Percentiles rank a stretch among this genome's conserved stretches.
Evolutionary conservation across 73 alveolate genomes (phyloP).

Genomic region (Paramecium octaurelia): DNA sequence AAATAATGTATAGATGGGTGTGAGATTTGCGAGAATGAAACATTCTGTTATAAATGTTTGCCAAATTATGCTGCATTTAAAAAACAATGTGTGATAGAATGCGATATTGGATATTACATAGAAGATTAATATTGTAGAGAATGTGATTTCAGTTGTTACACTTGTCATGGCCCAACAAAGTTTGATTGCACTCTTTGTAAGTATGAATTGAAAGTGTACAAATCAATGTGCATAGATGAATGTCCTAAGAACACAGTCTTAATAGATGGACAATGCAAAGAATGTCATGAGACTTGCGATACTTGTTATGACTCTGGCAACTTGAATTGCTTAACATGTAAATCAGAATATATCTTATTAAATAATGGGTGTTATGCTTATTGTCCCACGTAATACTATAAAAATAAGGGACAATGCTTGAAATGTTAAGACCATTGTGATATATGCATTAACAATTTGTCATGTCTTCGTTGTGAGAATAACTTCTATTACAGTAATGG

Average conservation of each 20-base stretch:
- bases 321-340: conserved; percentile 28
- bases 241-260: not conserved
- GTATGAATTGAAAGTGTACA: not conserved
- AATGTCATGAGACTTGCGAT: conserved; percentile 32
- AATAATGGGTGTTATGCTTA: not conserved
- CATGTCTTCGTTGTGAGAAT: not conserved
- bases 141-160: not conserved
- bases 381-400: conserved; percentile 1
- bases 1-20: not conserved
- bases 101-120: not conserved
- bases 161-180: conserved; percentile 49
- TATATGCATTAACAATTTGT: not conserved
- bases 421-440: not conserved
- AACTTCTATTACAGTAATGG: not conserved
- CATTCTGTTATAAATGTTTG: not conserved
- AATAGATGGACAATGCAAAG: not conserved
- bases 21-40: not conserved
- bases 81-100: not conserved
- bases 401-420: not conserved
- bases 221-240: not conserved
- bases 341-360: not conserved
- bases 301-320: conserved; percentile 1
- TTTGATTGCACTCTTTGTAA: conserved; percentile 14
- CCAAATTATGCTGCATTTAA: not conserved
- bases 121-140: conserved; percentile 18